A percentile compares a stretch with the other conserved stretches of the same genome.
phyloP scores from a whole-genome alignment of 768 basidiomycete species.

The Russula griseocarnosa region DNA sequence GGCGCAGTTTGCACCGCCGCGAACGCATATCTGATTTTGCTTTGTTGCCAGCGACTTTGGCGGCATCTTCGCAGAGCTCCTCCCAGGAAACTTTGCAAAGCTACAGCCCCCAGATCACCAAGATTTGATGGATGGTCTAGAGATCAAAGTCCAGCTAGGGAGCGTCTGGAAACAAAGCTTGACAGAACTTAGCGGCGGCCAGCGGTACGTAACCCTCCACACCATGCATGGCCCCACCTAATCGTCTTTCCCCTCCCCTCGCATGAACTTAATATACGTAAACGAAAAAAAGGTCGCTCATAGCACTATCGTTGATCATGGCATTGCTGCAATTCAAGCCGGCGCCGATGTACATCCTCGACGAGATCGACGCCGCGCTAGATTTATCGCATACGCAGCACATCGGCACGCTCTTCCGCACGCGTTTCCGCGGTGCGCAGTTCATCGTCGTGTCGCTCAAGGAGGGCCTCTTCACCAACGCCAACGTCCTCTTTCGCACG shows the following conservation, averaged over 20 bases:
- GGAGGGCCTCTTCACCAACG: constrained; percentile 96
- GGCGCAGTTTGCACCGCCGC: not conserved
- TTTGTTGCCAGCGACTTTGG: constrained; percentile 76
- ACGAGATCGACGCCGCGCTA: constrained; percentile 97
- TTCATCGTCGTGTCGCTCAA: constrained; percentile 98
- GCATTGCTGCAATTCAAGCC: constrained; percentile 98
- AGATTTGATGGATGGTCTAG: constrained; percentile 91
- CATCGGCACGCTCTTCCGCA: constrained; percentile 96
- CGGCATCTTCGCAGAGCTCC: constrained; percentile 87
- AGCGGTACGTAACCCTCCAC: too few relatives aligned
- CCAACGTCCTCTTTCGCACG: constrained; percentile 91
- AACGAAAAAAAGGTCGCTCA: constrained; percentile 68
- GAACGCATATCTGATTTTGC: not conserved
- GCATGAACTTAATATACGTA: too few relatives aligned
- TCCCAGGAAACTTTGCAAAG: constrained; percentile 96
- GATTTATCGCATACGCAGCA: constrained; percentile 96
- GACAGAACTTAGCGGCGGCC: constrained; percentile 95
- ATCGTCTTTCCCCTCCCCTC: not conserved
- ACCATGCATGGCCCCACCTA: too few relatives aligned
- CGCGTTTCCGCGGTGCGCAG: constrained; percentile 94
- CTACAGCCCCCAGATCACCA: constrained; percentile 90
- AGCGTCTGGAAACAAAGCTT: constrained; percentile 97
- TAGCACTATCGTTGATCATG: constrained; percentile 98
- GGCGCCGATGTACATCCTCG: constrained; percentile 98
- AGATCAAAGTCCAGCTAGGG: constrained; percentile 95